phyloP scores from a whole-genome alignment of 2,329 filamentous ascomycete species.

The Ceratocystis colombiana region DNA sequence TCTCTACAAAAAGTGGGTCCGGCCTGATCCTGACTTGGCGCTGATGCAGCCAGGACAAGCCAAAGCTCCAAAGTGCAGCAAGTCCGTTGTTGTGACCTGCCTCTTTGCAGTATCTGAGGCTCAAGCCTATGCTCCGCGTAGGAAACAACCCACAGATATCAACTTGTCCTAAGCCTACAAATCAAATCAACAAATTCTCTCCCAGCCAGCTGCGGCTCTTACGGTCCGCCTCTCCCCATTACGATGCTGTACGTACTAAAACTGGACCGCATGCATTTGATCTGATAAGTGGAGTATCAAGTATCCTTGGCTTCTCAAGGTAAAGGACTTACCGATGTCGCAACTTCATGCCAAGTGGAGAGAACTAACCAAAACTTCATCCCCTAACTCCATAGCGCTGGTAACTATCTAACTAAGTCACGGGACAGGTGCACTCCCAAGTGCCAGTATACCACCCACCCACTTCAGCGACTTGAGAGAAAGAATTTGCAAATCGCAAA shows the following conservation, averaged over 20 bases:
- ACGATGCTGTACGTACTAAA: background rate
- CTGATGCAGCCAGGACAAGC: background rate
- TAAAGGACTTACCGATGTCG: conserved; percentile 4
- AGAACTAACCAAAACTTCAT: background rate
- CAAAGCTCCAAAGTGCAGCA: background rate
- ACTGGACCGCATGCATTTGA: background rate
- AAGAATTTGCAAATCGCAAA: no score
- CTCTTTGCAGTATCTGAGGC: no score
- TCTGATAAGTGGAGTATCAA: conserved; percentile 5
- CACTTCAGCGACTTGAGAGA: no score
- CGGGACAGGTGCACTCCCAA: no score
- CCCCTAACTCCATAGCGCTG: background rate
- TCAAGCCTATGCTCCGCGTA: no score
- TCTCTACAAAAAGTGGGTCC: background rate
- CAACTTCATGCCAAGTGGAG: background rate
- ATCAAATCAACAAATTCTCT: background rate
- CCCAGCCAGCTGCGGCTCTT: no score
- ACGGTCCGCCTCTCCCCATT: background rate
- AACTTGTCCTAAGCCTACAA: background rate
- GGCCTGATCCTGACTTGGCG: background rate
- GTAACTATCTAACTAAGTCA: background rate
- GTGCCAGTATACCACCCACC: no score
- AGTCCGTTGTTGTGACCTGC: background rate
- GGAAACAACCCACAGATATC: no score
- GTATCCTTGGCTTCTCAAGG: background rate